Evolutionary conservation across 495 filamentous ascomycete genomes (phyloP).

Genomic region (Xylaria telfairii): DNA sequence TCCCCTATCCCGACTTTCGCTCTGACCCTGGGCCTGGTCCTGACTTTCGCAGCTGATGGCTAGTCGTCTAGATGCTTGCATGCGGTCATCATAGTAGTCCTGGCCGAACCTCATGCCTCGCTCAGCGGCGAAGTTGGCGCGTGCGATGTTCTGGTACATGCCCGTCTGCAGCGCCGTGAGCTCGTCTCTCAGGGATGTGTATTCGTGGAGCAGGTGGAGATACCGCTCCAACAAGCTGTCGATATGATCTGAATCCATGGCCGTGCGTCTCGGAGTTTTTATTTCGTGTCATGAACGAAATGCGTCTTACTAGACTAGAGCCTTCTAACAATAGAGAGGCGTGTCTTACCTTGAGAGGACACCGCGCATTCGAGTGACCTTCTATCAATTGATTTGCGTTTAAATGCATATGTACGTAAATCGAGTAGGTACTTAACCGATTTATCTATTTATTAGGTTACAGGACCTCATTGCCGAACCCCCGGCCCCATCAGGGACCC

Average conservation of each 20-base stretch:
- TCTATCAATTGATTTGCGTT: background rate
- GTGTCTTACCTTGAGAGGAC: background rate
- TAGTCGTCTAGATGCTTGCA: constrained; percentile 63
- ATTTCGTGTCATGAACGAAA: background rate
- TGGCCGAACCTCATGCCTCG: constrained; percentile 67
- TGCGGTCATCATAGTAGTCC: constrained; percentile 74
- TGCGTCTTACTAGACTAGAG: background rate
- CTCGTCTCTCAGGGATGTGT: constrained; percentile 64
- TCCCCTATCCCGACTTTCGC: background rate
- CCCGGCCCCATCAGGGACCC: too few relatives aligned
- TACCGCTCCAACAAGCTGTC: constrained; percentile 74
- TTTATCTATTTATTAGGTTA: background rate
- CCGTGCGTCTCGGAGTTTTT: background rate
- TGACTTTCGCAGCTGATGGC: constrained; percentile 22
- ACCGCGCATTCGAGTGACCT: background rate
- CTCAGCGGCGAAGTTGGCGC: constrained; percentile 73
- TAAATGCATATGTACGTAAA: background rate
- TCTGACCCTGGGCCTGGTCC: constrained; percentile 24
- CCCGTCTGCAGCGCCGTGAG: constrained; percentile 63
- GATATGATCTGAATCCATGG: constrained; percentile 50
- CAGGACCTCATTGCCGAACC: too few relatives aligned
- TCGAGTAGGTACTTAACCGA: background rate
- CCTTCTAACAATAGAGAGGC: background rate
- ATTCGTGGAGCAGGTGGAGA: constrained; percentile 70
- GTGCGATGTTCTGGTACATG: constrained; percentile 62